Evolutionary conservation across 1,139 yeast genomes (phyloP).

Genomic region (Pichia cactophila): DNA sequence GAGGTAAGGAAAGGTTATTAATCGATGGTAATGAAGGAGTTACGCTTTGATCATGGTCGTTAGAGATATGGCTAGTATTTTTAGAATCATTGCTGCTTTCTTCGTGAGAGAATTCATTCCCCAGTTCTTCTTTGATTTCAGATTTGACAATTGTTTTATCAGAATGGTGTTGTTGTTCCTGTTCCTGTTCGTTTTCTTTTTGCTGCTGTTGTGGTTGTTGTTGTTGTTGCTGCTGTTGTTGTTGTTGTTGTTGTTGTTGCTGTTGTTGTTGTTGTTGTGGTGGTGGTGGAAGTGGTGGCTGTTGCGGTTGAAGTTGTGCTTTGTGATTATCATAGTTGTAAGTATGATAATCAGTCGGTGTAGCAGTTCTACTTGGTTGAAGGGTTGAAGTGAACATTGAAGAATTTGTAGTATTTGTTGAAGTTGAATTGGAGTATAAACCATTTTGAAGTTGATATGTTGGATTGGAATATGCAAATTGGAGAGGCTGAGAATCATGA

Average conservation of each 20-base stretch:
- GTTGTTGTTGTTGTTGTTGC: not conserved
- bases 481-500: not conserved
- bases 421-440: not conserved
- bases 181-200: not conserved
- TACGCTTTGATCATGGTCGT: not conserved
- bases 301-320: not conserved
- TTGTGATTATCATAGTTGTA: slow-evolving; percentile 1
- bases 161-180: not conserved
- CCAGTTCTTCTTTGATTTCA: not conserved
- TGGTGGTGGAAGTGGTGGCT: not conserved
- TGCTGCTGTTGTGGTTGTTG: not conserved
- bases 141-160: not conserved
- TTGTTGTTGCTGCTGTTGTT: not conserved
- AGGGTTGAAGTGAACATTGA: slow-evolving; percentile 7
- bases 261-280: not conserved
- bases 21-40: slow-evolving; percentile 21
- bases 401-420: not conserved
- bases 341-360: slow-evolving; percentile 7
- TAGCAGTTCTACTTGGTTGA: slow-evolving; percentile 7
- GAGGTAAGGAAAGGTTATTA: slow-evolving; percentile 26
- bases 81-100: not conserved
- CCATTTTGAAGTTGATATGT: not conserved
- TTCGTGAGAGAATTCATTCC: not conserved
- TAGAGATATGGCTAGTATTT: not conserved
- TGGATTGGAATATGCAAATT: not conserved